Base-by-base conservation (phyloP, 768 basidiomycete genomes). In the Ramaria sp. region DNA sequence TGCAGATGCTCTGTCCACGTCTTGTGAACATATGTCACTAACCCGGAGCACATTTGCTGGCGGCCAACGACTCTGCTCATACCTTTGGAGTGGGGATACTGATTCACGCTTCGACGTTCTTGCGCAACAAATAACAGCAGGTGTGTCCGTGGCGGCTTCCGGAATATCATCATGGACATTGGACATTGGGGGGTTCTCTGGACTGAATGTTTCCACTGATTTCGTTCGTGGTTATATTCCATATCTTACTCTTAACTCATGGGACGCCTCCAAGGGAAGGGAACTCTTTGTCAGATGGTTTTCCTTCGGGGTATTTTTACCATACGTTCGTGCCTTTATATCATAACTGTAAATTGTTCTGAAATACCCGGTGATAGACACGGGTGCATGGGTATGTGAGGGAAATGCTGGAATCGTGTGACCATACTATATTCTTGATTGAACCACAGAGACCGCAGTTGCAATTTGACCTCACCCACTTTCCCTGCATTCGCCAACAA, bases 121-220 rank as follows among this genome's bases (percentile, higher is more conserved):
- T 20, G 56, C 69, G 43, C 70, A 72, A 51, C 71, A 72, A 58
- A 66, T 72, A 38, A 72, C 71, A 13, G 61, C 66, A 24, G 70
- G 70, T 4, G 67, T 69, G 1, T 69, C 66, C 27, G 63, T 71
- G 13, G 68, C 69, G n/a, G 24, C 71, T 12, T 69, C 69, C 17
- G 70, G 71, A 12, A 72, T 72, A 10, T 71, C 71, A 1, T 65
- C 67, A 7, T 72, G 71, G 71, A 72, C 71, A 19, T 54, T 72
- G 37, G 71, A 72, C 59, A 71, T 72, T 58, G 71, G 71, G 9
- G 71, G 71, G 3, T 72, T 72, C 57, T 47, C 64, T 9, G 70
- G 70, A 31, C 52, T 71, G 54, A 57, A 71, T 52, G 56, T 70
- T 37, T 69, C 70, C 48, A 66, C 64, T 4, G 64, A 64, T 19